These are phyloP conservation scores for Schoenoplectus tabernaemontani DNA, from an alignment of 202 grass and related monocot genomes.

Conservation along the genomic window DNA sequence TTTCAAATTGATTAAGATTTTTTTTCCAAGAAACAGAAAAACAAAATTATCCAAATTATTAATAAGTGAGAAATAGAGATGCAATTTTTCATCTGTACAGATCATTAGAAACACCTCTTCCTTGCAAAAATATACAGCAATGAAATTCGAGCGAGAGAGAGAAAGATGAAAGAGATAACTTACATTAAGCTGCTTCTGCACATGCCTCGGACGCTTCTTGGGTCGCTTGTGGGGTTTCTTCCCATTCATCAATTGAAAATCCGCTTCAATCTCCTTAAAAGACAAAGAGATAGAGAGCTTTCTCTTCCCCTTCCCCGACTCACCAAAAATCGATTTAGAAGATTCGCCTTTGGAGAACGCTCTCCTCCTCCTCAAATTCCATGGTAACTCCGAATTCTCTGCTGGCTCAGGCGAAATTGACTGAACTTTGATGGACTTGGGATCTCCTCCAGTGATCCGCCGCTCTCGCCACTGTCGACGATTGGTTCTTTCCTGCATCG, in stretches of 20 bases:
- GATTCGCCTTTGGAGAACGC: neutral
- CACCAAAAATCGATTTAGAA: neutral
- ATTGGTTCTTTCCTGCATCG: neutral
- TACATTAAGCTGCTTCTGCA: slow-evolving; percentile 46
- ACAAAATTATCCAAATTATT: no score
- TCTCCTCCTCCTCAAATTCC: slow-evolving; percentile 25
- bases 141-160: neutral
- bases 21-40: neutral
- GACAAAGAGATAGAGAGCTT: slow-evolving; percentile 28
- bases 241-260: slow-evolving; percentile 60
- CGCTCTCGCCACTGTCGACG: neutral
- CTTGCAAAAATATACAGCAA: no score
- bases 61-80: no score
- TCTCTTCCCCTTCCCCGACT: neutral
- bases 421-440: neutral
- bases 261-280: slow-evolving; percentile 44
- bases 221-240: slow-evolving; percentile 37
- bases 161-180: slow-evolving; percentile 10
- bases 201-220: slow-evolving; percentile 31
- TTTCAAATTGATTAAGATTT: neutral
- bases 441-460: neutral
- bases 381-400: neutral
- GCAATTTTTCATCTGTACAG: no score
- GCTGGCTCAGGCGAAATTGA: neutral
- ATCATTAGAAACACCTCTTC: no score